Base-by-base conservation (phyloP, 371 early-diverging fungal species). In the Rhizomucor pusillus region DNA sequence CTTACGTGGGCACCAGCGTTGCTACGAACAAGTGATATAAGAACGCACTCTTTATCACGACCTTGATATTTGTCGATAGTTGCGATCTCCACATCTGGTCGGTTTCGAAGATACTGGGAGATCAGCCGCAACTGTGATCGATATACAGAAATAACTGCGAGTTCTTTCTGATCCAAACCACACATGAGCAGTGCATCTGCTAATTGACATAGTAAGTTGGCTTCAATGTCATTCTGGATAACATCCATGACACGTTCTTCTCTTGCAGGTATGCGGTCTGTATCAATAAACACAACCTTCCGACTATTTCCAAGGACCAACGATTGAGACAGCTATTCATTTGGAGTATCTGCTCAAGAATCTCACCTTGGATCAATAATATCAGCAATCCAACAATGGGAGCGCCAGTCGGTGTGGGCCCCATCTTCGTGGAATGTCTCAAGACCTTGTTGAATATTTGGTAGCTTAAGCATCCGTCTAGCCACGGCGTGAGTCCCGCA, bases 41-140 rank as follows among this genome's bases (percentile, higher is more conserved):
- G 68, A 6, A 93, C 89, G 61, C 88, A 90, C 1, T 86, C 89
- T 72, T 93, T 93, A 64, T 95, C 97, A n/a, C 92, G 83, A 16
- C 97, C 97, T 67, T 98, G 97, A 61, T 86, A 95, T 54, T 88
- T 84, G 67, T 98, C 97, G 25, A 98, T 86, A 0, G 97, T 97
- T 18, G 85, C 79, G 48, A 89, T 62, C 47, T 93, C 90, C 11
- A 92, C 62, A 3, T 63, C 62, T 6, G 55, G 49, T 5, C 63
- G 55, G 6, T 25, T 50, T 10, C 57, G 54, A 19, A 90, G 55
- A 3, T 57, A 20, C 6, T 77, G 60, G 3, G 66, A 57, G n/a
- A 92, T 70, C 1, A 84, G 45, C 22, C 83, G 82, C 12, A 97
- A 67, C 59, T 97, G 98, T 0, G 94, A 79, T 2, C 93, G 77